phyloP scores from a whole-genome alignment of 305 asterid genomes.

The Andrographis paniculata region DNA sequence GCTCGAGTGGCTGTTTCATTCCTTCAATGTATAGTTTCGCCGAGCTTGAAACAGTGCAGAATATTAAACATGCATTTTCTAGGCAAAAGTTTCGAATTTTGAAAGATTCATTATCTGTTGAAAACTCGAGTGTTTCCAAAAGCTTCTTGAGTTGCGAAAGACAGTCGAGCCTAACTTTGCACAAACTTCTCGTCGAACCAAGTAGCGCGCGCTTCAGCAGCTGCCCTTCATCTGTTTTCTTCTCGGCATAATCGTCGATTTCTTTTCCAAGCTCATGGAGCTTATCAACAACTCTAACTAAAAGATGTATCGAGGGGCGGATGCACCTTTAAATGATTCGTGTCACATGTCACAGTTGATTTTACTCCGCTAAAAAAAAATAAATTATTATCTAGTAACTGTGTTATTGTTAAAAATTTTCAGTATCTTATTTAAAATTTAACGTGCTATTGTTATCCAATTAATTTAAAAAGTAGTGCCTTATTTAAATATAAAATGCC shows the following conservation, averaged over 20 bases:
- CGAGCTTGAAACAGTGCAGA: conserved; percentile 68
- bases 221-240: conserved; percentile 15
- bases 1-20: conserved; percentile 29
- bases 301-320: conserved; percentile 40
- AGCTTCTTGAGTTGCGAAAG: conserved; percentile 24
- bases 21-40: conserved; percentile 26
- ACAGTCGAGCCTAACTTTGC: conserved; percentile 18
- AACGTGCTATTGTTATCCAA: too few species aligned
- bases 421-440: too few species aligned
- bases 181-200: conserved; percentile 13
- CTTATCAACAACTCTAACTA: conserved; percentile 21
- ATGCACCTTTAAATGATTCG: too few species aligned
- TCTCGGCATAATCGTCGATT: conserved; percentile 9
- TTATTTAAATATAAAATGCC: too few species aligned
- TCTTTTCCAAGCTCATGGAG: conserved; percentile 21
- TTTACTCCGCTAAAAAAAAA: conserved; percentile 33
- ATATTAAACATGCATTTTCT: conserved; percentile 32
- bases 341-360: too few species aligned
- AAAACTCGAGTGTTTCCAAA: conserved; percentile 15
- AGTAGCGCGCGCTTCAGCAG: conserved; percentile 18
- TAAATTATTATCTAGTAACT: too few species aligned
- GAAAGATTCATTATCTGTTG: conserved; percentile 9
- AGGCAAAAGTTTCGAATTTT: conserved; percentile 32
- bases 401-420: too few species aligned
- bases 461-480: too few species aligned